Evolutionary conservation across 106 monocot species (phyloP).

Genomic region (Dioscorea alata): DNA sequence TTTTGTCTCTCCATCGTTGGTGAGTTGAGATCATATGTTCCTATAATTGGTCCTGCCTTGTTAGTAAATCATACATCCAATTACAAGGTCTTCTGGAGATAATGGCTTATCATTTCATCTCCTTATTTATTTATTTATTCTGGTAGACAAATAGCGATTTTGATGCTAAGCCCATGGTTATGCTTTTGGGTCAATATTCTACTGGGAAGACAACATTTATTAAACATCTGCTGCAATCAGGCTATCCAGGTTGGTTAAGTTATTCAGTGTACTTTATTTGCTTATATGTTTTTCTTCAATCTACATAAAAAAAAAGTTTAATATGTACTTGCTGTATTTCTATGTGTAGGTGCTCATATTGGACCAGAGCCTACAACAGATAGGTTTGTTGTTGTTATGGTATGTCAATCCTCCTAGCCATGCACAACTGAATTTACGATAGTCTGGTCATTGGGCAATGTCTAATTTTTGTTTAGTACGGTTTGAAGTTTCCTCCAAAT

Average conservation of each 20-base stretch:
- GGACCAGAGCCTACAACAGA: constrained; percentile 99
- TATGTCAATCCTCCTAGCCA: constrained; percentile 14
- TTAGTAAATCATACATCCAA: no score
- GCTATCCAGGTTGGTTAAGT: constrained; percentile 67
- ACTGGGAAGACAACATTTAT: constrained; percentile 99
- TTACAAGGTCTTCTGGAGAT: no score
- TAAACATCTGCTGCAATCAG: constrained; percentile 68
- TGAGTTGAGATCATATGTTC: constrained; percentile 15
- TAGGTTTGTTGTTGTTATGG: constrained; percentile 94
- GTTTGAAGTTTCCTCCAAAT: no score
- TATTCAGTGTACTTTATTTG: no score
- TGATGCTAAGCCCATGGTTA: constrained; percentile 99
- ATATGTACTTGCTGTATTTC: background rate
- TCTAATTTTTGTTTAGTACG: no score
- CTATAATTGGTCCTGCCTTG: no score
- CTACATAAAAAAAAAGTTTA: background rate
- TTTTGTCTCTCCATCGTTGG: constrained; percentile 91
- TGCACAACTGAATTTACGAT: no score
- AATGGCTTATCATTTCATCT: no score
- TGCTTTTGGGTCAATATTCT: constrained; percentile 96
- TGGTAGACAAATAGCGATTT: constrained; percentile 94
- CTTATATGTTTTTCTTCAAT: no score
- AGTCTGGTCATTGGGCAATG: no score
- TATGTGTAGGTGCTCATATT: constrained; percentile 82
- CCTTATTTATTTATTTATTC: background rate